A percentile compares a stretch with the other conserved stretches of the same genome.
These are phyloP conservation scores for Aspergillus niger DNA, from an alignment of 2,329 filamentous ascomycete genomes.

Conservation along the genomic window DNA sequence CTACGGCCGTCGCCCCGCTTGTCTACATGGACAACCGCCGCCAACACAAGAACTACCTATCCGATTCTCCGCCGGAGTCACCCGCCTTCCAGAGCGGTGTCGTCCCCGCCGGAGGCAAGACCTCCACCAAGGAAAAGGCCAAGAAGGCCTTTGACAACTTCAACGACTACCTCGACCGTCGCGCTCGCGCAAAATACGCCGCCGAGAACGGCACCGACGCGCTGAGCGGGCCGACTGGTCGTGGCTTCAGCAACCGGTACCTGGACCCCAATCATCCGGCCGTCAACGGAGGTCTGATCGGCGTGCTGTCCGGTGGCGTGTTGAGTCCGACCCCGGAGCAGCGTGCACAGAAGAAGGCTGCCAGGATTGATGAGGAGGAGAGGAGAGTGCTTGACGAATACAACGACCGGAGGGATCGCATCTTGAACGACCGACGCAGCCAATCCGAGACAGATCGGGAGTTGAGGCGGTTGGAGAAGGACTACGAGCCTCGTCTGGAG, in stretches of 20 bases:
- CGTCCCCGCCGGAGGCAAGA: not conserved
- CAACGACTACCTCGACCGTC: not conserved
- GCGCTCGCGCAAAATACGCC: not conserved
- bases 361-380: not conserved
- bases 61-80: not conserved
- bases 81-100: too few relatives aligned
- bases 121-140: not conserved
- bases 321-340: not conserved
- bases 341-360: not conserved
- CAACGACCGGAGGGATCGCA: not conserved
- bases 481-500: not conserved
- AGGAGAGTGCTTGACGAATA: not conserved
- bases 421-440: not conserved
- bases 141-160: not conserved
- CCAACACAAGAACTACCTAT: not conserved
- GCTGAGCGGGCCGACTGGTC: not conserved
- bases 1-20: not conserved
- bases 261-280: slow-evolving; percentile 54
- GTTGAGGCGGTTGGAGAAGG: not conserved
- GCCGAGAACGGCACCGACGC: not conserved
- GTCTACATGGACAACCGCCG: not conserved
- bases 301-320: slow-evolving; percentile 48
- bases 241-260: slow-evolving; percentile 47
- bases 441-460: not conserved
- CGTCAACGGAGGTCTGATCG: slow-evolving; percentile 49